Evolutionary conservation across 2,329 filamentous ascomycete species (phyloP).

Genomic region (Zalaria sp.): DNA sequence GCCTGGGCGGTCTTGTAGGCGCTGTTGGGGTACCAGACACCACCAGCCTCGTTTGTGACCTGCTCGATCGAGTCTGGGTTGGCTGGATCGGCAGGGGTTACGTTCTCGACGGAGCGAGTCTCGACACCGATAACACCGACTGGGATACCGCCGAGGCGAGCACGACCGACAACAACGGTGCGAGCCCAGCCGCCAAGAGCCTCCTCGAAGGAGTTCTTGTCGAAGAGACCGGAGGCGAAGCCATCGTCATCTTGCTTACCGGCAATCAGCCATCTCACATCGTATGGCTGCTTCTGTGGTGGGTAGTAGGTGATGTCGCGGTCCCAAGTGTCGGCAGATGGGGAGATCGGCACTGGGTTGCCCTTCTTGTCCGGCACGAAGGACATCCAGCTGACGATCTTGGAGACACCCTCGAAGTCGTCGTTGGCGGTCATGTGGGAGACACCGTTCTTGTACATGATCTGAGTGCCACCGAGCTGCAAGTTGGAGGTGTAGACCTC

Average conservation of each 20-base stretch:
- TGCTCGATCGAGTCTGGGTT: slow-evolving; percentile 98
- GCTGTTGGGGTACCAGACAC: slow-evolving; percentile 99
- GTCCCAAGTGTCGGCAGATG: slow-evolving; percentile 77
- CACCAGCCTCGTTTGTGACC: slow-evolving; percentile 85
- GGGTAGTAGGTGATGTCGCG: slow-evolving; percentile 75
- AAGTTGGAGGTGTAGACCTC: slow-evolving; percentile 99
- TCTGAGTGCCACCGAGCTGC: slow-evolving; percentile 98
- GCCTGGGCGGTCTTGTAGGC: slow-evolving; percentile 99
- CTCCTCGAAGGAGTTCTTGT: slow-evolving; percentile 93
- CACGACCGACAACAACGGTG: slow-evolving; percentile 91
- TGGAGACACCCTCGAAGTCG: slow-evolving; percentile 93
- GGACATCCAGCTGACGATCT: slow-evolving; percentile 97
- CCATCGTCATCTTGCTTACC: slow-evolving; percentile 76
- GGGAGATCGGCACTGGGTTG: slow-evolving; percentile 81
- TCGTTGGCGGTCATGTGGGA: slow-evolving; percentile 97
- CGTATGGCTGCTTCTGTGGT: slow-evolving; percentile 72
- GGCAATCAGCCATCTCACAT: slow-evolving; percentile 84
- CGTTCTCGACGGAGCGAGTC: slow-evolving; percentile 89
- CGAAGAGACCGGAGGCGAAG: slow-evolving; percentile 85
- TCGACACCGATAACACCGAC: slow-evolving; percentile 98
- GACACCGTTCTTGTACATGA: slow-evolving; percentile 99
- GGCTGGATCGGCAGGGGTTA: slow-evolving; percentile 89
- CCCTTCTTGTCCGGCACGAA: slow-evolving; percentile 94
- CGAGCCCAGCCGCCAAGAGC: slow-evolving; percentile 92
- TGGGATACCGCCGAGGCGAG: slow-evolving; percentile 89